Evolutionary conservation across 2,329 filamentous ascomycete genomes (phyloP).

Genomic region (Colletotrichum cordylinicola): DNA sequence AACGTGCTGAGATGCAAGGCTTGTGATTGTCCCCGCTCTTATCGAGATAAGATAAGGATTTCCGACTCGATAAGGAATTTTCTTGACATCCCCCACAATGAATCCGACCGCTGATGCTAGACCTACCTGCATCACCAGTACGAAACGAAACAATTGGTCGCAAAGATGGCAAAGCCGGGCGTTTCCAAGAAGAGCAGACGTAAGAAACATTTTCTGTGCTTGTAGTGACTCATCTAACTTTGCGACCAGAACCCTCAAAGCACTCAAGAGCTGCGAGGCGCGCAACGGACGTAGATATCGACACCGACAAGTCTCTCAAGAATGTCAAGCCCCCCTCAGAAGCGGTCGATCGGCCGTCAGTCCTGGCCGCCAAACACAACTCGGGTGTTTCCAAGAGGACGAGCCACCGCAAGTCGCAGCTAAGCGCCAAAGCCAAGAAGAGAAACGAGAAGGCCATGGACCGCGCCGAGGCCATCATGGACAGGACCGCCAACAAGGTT

Average conservation of each 20-base stretch:
- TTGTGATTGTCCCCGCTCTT: conserved; percentile 5
- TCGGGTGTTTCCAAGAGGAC: conserved; percentile 73
- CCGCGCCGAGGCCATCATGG: conserved; percentile 64
- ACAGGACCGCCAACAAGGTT: conserved; percentile 62
- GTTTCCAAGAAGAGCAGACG: conserved; percentile 35
- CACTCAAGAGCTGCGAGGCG: conserved; percentile 79
- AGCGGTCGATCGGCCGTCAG: conserved; percentile 63
- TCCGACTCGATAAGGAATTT: conserved; percentile 22
- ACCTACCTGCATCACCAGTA: background rate
- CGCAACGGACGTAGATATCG: conserved; percentile 72
- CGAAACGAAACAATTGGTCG: background rate
- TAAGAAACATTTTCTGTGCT: background rate
- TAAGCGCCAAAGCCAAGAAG: conserved; percentile 60
- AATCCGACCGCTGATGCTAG: background rate
- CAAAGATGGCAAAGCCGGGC: conserved; percentile 23
- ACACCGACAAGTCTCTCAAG: conserved; percentile 76
- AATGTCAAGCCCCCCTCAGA: conserved; percentile 57
- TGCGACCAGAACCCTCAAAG: conserved; percentile 60
- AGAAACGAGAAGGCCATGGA: conserved; percentile 64
- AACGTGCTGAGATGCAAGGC: background rate
- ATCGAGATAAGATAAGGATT: conserved; percentile 16
- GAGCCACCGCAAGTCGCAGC: conserved; percentile 60
- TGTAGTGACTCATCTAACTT: conserved; percentile 6
- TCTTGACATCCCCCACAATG: conserved; percentile 14
- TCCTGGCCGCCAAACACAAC: conserved; percentile 70